These are phyloP conservation scores for Beauveria australis DNA, from an alignment of 2,329 filamentous ascomycete species.

Conservation along the genomic window DNA sequence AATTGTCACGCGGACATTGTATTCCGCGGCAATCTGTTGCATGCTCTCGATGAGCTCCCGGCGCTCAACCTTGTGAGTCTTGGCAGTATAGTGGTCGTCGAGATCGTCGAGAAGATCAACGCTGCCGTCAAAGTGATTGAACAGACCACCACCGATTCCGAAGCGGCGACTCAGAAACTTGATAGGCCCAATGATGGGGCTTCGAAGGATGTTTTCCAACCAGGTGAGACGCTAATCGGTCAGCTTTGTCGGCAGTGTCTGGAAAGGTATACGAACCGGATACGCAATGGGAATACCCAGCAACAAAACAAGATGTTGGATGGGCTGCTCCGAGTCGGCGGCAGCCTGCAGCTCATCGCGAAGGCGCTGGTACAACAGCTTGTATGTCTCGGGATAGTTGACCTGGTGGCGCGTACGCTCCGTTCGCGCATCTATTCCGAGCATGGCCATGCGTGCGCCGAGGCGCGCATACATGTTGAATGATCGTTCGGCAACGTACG, in stretches of 20 bases:
- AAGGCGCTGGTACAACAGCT: conserved; percentile 70
- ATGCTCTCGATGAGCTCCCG: conserved; percentile 69
- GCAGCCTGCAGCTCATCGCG: conserved; percentile 63
- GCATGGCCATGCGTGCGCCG: conserved; percentile 72
- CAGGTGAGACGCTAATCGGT: conserved; percentile 67
- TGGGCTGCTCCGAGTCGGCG: conserved; percentile 61
- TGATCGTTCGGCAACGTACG: conserved; percentile 83
- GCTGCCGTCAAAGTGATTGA: conserved; percentile 91
- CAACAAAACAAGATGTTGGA: conserved; percentile 80
- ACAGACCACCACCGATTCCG: conserved; percentile 72
- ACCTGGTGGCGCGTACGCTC: conserved; percentile 90
- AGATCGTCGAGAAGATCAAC: conserved; percentile 88
- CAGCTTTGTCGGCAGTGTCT: background rate
- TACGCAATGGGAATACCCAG: conserved; percentile 84
- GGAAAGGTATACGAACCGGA: conserved; percentile 43
- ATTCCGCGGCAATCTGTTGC: conserved; percentile 75
- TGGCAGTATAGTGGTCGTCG: conserved; percentile 93
- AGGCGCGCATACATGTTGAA: conserved; percentile 80
- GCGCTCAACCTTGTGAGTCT: conserved; percentile 84
- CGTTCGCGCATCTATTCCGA: conserved; percentile 87
- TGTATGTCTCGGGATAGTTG: conserved; percentile 88
- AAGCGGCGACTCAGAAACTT: conserved; percentile 88
- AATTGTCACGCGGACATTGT: conserved; percentile 84
- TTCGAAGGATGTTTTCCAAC: conserved; percentile 86
- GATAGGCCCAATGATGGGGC: conserved; percentile 79